Percentiles rank a stretch among this genome's conserved stretches.
Conservation (phyloP, 441 rosid species). For the Croton setiger region DNA sequence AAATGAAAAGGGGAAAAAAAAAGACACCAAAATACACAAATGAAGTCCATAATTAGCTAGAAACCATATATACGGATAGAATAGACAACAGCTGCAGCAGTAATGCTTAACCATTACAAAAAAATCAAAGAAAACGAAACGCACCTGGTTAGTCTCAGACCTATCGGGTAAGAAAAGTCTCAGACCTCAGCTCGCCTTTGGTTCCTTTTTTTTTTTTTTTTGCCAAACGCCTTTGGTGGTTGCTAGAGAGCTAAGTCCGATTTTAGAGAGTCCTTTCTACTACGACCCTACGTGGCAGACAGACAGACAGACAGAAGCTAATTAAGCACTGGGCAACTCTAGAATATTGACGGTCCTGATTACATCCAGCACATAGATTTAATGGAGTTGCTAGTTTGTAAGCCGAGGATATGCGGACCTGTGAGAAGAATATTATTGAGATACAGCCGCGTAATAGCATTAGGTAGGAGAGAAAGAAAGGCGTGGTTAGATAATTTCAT, state of each 20-base stretch:
- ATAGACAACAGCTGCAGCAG: background rate
- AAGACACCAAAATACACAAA: too few species aligned
- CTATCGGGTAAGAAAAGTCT: too few species aligned
- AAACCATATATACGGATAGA: background rate
- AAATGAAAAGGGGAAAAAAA: background rate
- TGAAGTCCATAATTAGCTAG: background rate
- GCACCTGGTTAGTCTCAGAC: background rate
- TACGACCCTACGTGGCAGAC: too few species aligned
- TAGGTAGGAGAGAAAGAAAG: background rate
- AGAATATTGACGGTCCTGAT: background rate
- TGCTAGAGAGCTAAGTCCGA: too few species aligned
- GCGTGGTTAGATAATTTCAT: background rate
- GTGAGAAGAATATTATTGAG: background rate
- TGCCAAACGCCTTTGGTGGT: too few species aligned
- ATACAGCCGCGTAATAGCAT: too few species aligned
- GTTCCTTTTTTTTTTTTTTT: background rate
- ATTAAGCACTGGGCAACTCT: background rate
- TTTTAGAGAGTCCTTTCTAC: too few species aligned
- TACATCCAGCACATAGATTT: background rate
- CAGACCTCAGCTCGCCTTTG: too few species aligned
- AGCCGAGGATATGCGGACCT: background rate
- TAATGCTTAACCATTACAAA: too few species aligned
- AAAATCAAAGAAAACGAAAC: background rate
- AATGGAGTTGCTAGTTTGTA: background rate
- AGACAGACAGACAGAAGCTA: too few species aligned